These are phyloP conservation scores for Pterocarpus macrocarpus DNA, from an alignment of 306 rosid species.

Conservation along the genomic window DNA sequence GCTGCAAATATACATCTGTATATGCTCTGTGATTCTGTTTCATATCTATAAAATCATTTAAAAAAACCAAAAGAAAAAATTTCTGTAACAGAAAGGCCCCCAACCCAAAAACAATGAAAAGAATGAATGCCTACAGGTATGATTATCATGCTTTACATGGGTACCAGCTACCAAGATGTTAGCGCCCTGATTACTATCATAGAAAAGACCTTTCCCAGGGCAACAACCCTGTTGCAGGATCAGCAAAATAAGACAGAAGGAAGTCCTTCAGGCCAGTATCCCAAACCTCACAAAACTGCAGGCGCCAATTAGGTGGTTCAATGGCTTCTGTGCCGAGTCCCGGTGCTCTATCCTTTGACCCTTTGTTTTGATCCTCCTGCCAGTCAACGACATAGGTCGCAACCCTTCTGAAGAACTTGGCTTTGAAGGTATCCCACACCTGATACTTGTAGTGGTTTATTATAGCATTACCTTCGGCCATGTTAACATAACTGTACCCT, in stretches of 20 bases:
- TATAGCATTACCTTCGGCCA: slow-evolving; percentile 63
- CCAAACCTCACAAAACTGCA: slow-evolving; percentile 90
- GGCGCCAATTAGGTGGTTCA: slow-evolving; percentile 85
- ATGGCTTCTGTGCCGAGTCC: slow-evolving; percentile 92
- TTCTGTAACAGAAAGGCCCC: slow-evolving; percentile 40
- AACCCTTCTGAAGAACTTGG: slow-evolving; percentile 90
- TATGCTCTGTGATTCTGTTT: slow-evolving; percentile 51
- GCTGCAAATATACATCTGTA: slow-evolving; percentile 64
- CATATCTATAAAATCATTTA: slow-evolving; percentile 48
- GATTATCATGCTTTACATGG: slow-evolving; percentile 60
- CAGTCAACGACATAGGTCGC: slow-evolving; percentile 97
- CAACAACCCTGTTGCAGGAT: slow-evolving; percentile 72
- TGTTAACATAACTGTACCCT: slow-evolving; percentile 56
- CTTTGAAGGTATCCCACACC: slow-evolving; percentile 88
- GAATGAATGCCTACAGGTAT: slow-evolving; percentile 59
- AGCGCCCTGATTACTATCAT: slow-evolving; percentile 50
- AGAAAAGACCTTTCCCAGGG: slow-evolving; percentile 79
- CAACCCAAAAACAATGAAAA: slow-evolving; percentile 50
- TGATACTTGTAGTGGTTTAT: slow-evolving; percentile 96
- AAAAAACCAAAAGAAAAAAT: slow-evolving; percentile 44
- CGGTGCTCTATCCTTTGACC: slow-evolving; percentile 96
- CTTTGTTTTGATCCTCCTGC: slow-evolving; percentile 87
- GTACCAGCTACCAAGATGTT: slow-evolving; percentile 58
- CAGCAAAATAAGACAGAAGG: slow-evolving; percentile 67
- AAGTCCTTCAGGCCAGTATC: slow-evolving; percentile 86